These are phyloP conservation scores for Backusella macrospora DNA, from an alignment of 192 early-diverging fungal species.

Conservation along the genomic window DNA sequence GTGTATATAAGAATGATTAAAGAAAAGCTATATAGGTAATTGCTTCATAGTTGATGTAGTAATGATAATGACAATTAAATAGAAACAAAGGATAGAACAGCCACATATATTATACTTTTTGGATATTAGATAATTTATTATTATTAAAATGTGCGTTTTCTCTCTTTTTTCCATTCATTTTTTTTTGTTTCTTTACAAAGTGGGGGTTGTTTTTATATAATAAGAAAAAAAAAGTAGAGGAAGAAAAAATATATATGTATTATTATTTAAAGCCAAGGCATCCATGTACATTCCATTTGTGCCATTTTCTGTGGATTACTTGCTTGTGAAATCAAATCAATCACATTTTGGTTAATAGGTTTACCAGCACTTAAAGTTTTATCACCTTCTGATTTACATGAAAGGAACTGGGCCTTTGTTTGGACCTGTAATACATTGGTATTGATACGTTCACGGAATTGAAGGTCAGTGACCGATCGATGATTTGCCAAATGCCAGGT, in stretches of 20 bases:
- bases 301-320: slow-evolving; percentile 91
- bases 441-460: slow-evolving; percentile 69
- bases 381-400: slow-evolving; percentile 74
- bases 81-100: too few species aligned
- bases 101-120: too few species aligned
- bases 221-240: too few species aligned
- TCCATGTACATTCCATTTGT: slow-evolving; percentile 93
- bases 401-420: slow-evolving; percentile 67
- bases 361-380: slow-evolving; percentile 57
- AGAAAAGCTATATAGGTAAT: too few species aligned
- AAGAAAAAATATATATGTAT: neutral
- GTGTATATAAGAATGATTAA: too few species aligned
- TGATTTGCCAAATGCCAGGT: slow-evolving; percentile 71
- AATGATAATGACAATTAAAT: too few species aligned
- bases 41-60: neutral
- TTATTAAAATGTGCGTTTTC: neutral
- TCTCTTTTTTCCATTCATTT: too few species aligned
- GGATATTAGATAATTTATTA: neutral
- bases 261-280: slow-evolving; percentile 76
- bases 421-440: slow-evolving; percentile 76
- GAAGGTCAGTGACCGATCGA: slow-evolving; percentile 59
- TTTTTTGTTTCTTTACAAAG: neutral
- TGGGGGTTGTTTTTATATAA: too few species aligned
- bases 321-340: slow-evolving; percentile 91
- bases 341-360: slow-evolving; percentile 83